Conservation (phyloP, 2,329 filamentous ascomycete species). For the Sporothrix mexicana region DNA sequence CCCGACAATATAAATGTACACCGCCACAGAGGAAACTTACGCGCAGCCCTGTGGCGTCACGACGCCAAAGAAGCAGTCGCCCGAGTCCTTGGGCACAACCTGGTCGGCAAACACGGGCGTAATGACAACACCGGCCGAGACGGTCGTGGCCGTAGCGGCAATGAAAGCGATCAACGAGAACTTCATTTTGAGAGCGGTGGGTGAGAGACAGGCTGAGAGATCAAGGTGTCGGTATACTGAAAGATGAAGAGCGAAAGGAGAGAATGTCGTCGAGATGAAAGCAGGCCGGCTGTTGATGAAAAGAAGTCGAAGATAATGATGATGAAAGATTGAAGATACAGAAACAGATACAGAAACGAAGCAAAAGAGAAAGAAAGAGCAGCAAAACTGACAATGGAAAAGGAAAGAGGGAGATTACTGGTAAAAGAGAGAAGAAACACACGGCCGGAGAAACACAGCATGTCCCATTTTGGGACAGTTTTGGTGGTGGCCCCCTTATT, state of each 20-base stretch:
- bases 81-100: conserved; percentile 54
- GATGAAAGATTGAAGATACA: background rate
- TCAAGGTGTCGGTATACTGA: background rate
- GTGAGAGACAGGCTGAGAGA: background rate
- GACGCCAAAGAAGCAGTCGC: conserved; percentile 63
- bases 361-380: background rate
- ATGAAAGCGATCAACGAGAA: conserved; percentile 47
- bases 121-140: conserved; percentile 60
- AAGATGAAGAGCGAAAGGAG: too few relatives aligned
- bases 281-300: conserved; percentile 24
- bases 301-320: background rate
- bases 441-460: background rate
- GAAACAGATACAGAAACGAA: background rate
- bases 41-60: conserved; percentile 63
- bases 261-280: background rate
- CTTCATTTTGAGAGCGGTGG: conserved; percentile 50
- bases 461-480: too few relatives aligned
- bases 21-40: conserved; percentile 48
- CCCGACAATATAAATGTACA: background rate
- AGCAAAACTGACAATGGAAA: background rate
- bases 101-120: conserved; percentile 59
- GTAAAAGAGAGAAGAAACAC: conserved; percentile 13
- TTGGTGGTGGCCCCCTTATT: conserved; percentile 13
- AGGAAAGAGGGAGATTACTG: background rate
- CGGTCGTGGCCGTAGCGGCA: conserved; percentile 54